These are phyloP conservation scores for Vigna mungo DNA, from an alignment of 306 rosid genomes.

Conservation along the genomic window DNA sequence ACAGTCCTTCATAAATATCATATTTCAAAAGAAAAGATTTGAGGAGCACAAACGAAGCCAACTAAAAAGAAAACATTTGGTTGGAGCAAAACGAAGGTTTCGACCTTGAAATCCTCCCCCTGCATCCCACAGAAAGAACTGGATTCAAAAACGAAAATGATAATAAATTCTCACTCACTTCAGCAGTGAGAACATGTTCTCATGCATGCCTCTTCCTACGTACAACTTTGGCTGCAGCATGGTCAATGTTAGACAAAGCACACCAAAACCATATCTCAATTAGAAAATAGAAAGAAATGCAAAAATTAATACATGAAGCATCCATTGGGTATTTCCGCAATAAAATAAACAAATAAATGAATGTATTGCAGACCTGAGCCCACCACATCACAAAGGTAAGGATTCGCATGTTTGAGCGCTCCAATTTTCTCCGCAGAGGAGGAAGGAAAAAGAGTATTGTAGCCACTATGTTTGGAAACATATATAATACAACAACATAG, in stretches of 20 bases:
- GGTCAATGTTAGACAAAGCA: slow-evolving; percentile 44
- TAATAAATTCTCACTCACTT: slow-evolving; percentile 63
- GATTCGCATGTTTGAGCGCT: slow-evolving; percentile 75
- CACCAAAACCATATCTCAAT: slow-evolving; percentile 30
- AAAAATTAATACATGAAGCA: slow-evolving; percentile 26
- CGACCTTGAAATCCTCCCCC: neutral
- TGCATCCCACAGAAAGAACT: neutral
- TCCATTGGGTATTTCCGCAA: slow-evolving; percentile 22
- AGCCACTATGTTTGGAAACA: slow-evolving; percentile 84
- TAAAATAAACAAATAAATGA: slow-evolving; percentile 31
- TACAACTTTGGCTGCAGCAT: slow-evolving; percentile 89
- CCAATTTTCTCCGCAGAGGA: slow-evolving; percentile 75
- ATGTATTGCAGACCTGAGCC: slow-evolving; percentile 82
- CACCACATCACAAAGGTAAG: slow-evolving; percentile 91
- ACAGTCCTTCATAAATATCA: neutral
- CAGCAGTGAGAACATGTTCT: slow-evolving; percentile 75
- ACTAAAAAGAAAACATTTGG: neutral
- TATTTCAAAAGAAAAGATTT: slow-evolving; percentile 7
- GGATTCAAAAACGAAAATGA: slow-evolving; percentile 26
- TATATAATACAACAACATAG: slow-evolving; percentile 71
- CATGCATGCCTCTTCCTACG: slow-evolving; percentile 95
- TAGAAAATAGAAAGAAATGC: neutral
- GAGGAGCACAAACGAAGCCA: neutral
- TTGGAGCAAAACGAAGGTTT: neutral
- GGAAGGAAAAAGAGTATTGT: slow-evolving; percentile 86